Conservation (phyloP, 2,329 filamentous ascomycete species). For the Elsinoe perseae region DNA sequence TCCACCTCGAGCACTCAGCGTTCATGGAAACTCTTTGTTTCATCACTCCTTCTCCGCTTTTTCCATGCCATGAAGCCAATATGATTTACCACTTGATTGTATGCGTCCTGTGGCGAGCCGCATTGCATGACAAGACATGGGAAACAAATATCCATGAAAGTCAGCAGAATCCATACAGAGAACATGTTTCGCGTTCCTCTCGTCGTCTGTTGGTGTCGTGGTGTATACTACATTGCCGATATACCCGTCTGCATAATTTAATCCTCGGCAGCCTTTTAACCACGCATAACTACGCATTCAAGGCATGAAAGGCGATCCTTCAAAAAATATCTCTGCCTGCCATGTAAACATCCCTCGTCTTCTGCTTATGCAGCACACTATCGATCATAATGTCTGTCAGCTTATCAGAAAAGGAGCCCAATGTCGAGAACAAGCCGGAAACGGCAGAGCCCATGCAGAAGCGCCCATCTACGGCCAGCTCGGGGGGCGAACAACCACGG, state of each 20-base stretch:
- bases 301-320: not conserved
- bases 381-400: not conserved
- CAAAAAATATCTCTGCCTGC: not conserved
- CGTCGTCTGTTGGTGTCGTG: not conserved
- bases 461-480: conserved; percentile 6
- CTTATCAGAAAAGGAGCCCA: not conserved
- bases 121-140: not conserved
- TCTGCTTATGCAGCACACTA: not conserved
- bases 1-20: too few species aligned
- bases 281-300: not conserved
- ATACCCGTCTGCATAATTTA: not conserved
- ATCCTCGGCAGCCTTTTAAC: not conserved
- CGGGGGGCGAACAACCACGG: not conserved
- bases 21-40: not conserved
- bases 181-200: not conserved
- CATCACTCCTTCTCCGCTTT: not conserved
- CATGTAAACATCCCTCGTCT: not conserved
- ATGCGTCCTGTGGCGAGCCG: not conserved
- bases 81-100: not conserved
- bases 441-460: not conserved
- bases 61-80: not conserved
- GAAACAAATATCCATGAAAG: not conserved
- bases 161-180: not conserved
- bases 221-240: not conserved
- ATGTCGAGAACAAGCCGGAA: not conserved